Evolutionary conservation across 2,329 filamentous ascomycete species (phyloP), one percentile per base, ranked within the genome.

Genomic region (Aureobasidium lini): DNA sequence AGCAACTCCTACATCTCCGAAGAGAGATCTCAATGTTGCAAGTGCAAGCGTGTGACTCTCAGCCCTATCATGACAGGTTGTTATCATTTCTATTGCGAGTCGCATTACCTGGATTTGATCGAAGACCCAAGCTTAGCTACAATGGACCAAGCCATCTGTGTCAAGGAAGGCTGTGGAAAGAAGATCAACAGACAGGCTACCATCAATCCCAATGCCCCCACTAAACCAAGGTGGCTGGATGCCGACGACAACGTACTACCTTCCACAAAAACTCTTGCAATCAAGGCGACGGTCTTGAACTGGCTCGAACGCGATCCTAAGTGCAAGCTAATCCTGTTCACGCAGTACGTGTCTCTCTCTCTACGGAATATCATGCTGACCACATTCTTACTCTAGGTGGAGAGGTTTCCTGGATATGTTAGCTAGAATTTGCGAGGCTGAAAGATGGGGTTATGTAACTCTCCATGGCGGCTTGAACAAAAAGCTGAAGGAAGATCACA

Each of bases 281-380:
- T 76, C 66, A 79, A 79, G 57, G 71, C 73, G 0, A 75, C 77
- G 59, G 68, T 79, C 11, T 60, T 78, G 32, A 74, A 75, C 29
- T 79, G 76, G 77, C 39, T 60, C 1, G 57, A 49, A 15, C 47
- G 79, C 11, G 75, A 79, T 4, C 72, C 73, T 0, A 54, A 72
- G 0, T 76, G 76, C 42, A 86, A 87, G 68, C 77, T 85, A 47
- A 81, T 81, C 60, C 70, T 86, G 47, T 87, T 84, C 63, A 82
- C 79, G 0, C 82, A 86, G 63, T 87, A n/a, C n/a, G n/a, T n/a
- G n/a, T n/a, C n/a, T n/a, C n/a, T n/a, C n/a, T n/a, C n/a, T n/a
- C n/a, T n/a, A n/a, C n/a, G n/a, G n/a, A n/a, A n/a, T n/a, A n/a
- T n/a, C n/a, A n/a, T n/a, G n/a, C n/a, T n/a, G n/a, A n/a, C n/a